These are phyloP conservation scores for Candida peoriensis DNA, from an alignment of 805 yeast genomes.

Conservation along the genomic window DNA sequence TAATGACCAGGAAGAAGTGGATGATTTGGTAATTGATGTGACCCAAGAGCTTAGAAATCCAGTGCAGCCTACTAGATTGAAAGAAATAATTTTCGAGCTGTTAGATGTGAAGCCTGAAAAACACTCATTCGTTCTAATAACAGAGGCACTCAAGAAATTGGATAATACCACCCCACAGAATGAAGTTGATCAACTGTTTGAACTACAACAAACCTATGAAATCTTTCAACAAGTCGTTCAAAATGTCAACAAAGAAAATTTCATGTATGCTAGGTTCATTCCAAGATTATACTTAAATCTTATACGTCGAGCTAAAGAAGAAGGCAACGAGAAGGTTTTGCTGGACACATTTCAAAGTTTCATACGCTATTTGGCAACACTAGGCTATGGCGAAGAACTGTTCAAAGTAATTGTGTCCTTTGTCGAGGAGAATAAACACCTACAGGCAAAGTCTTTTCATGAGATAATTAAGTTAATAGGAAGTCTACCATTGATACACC, in stretches of 20 bases:
- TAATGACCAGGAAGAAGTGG: constrained; percentile 1
- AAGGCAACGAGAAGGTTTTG: constrained; percentile 3
- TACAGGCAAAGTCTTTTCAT: constrained; percentile 2
- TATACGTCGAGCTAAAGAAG: constrained; percentile 2
- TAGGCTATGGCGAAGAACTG: constrained; percentile 14
- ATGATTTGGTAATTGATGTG: constrained; percentile 7
- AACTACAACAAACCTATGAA: constrained; percentile 4
- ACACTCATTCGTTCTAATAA: constrained; percentile 8
- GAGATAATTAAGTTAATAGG: constrained; percentile 5
- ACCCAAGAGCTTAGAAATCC: constrained; percentile 9
- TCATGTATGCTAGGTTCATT: constrained; percentile 19
- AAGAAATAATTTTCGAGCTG: constrained; percentile 2
- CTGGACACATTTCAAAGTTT: constrained; percentile 11
- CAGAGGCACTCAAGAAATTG: constrained; percentile 16
- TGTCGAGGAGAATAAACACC: background rate
- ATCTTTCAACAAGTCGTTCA: constrained; percentile 10
- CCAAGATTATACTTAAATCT: constrained; percentile 21
- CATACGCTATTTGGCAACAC: constrained; percentile 9
- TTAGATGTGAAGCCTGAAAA: background rate
- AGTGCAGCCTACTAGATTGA: constrained; percentile 1
- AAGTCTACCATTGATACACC: background rate
- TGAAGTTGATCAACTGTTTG: constrained; percentile 2
- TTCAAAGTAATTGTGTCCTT: background rate
- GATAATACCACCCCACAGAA: constrained; percentile 2
- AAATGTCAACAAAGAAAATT: constrained; percentile 12